Conservation (phyloP, 257 asterid genomes). For the Salvia rosmarinus region DNA sequence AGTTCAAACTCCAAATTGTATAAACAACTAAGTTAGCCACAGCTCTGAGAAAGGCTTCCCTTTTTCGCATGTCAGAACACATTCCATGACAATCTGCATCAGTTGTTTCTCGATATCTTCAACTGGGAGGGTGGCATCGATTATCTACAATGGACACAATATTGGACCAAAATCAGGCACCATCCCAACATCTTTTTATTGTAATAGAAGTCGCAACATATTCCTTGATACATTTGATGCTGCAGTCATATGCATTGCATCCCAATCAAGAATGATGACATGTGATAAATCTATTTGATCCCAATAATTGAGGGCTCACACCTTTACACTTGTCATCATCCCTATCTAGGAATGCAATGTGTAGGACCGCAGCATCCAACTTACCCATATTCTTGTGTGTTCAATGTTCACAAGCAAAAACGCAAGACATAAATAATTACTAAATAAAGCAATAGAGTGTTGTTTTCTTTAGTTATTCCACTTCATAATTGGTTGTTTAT, state of each 20-base stretch:
- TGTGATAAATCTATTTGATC: no score
- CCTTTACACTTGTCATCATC: no score
- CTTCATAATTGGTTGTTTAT: neutral
- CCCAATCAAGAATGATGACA: no score
- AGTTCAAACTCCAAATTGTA: constrained; percentile 3
- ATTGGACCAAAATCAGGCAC: neutral
- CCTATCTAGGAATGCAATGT: no score
- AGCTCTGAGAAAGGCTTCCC: constrained; percentile 70
- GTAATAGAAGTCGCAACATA: neutral
- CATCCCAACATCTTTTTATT: neutral
- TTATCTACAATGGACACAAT: constrained; percentile 47
- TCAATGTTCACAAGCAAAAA: neutral
- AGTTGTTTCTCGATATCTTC: constrained; percentile 74
- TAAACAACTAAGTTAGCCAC: constrained; percentile 51
- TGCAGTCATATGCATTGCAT: no score
- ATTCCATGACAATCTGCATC: constrained; percentile 51
- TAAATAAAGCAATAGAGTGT: neutral
- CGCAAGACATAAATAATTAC: neutral
- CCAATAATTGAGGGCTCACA: no score
- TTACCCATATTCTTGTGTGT: neutral
- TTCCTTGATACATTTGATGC: no score
- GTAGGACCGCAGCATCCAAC: no score
- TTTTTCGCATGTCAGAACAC: constrained; percentile 52
- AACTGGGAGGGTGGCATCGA: constrained; percentile 74
- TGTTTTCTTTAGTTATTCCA: neutral